phyloP scores from a whole-genome alignment of 805 yeast genomes.

The Grigorovia transvaalensis region DNA sequence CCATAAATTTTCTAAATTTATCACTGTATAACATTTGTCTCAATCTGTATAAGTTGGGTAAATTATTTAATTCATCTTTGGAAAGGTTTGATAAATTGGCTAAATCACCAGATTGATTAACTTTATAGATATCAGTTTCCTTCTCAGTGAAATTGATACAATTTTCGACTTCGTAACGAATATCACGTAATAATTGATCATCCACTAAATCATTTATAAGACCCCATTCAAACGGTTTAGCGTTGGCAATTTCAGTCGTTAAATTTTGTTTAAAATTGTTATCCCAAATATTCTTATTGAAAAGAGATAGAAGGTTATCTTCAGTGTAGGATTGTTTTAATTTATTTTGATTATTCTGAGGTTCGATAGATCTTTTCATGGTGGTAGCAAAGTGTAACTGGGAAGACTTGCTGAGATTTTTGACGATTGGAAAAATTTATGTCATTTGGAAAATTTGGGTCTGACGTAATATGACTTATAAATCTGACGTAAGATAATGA shows the following conservation, averaged over 20 bases:
- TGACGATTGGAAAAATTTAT: not conserved
- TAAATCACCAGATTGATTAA: slow-evolving; percentile 79
- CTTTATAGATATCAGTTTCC: slow-evolving; percentile 95
- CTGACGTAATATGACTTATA: too few species aligned
- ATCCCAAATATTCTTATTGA: slow-evolving; percentile 42
- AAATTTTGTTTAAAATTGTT: slow-evolving; percentile 32
- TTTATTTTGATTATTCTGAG: not conserved
- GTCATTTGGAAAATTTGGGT: too few species aligned
- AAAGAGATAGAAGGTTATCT: slow-evolving; percentile 31
- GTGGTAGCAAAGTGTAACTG: not conserved
- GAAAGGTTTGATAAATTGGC: slow-evolving; percentile 85
- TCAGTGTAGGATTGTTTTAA: slow-evolving; percentile 12
- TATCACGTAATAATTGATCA: slow-evolving; percentile 66
- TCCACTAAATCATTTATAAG: slow-evolving; percentile 63
- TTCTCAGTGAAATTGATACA: slow-evolving; percentile 87
- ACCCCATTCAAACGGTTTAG: slow-evolving; percentile 88
- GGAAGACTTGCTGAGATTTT: too few species aligned
- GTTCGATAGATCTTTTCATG: slow-evolving; percentile 2
- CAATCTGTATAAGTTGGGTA: slow-evolving; percentile 67
- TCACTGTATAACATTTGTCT: slow-evolving; percentile 84
- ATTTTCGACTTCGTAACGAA: slow-evolving; percentile 71
- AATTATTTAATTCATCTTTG: slow-evolving; percentile 56
- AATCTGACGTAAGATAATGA: too few species aligned
- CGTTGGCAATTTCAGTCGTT: slow-evolving; percentile 35
- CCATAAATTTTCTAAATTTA: slow-evolving; percentile 68